Evolutionary conservation across 805 yeast species (phyloP).

Genomic region (Cyberlindnera nakhonratchasimensis): DNA sequence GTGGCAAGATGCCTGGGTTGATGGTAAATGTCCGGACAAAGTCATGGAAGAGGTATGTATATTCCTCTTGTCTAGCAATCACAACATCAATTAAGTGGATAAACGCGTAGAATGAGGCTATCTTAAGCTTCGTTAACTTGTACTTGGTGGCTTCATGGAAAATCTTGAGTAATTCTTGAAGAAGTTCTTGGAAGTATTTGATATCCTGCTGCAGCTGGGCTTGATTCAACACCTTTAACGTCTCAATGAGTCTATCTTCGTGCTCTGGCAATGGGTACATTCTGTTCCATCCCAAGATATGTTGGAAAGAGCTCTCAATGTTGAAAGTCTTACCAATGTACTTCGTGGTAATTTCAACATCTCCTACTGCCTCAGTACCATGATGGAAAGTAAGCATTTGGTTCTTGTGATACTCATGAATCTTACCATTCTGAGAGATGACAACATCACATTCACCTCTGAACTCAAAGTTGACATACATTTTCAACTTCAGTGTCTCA

Average conservation of each 20-base stretch:
- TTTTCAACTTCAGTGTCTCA: conserved; percentile 52
- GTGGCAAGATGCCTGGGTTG: conserved; percentile 36
- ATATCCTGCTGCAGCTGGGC: conserved; percentile 52
- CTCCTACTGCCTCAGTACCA: conserved; percentile 36
- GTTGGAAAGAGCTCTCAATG: conserved; percentile 50
- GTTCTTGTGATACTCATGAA: conserved; percentile 46
- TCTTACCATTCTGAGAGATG: conserved; percentile 44
- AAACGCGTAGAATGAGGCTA: conserved; percentile 49
- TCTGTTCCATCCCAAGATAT: conserved; percentile 51
- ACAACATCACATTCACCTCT: conserved; percentile 56
- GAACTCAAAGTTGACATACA: conserved; percentile 60
- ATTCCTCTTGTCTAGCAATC: conserved; percentile 63
- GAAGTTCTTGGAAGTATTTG: conserved; percentile 58
- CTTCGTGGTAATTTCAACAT: conserved; percentile 51
- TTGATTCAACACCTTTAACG: conserved; percentile 48
- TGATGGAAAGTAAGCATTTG: conserved; percentile 43
- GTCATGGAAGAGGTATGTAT: conserved; percentile 51
- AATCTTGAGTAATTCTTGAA: conserved; percentile 38
- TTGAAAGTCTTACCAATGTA: conserved; percentile 70
- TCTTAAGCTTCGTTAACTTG: conserved; percentile 27
- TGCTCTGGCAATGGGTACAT: conserved; percentile 35
- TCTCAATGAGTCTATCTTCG: conserved; percentile 43
- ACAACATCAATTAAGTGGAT: conserved; percentile 60
- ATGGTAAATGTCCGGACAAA: conserved; percentile 36
- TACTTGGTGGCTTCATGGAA: conserved; percentile 25